A percentile compares a stretch with the other conserved stretches of the same genome.
phyloP scores from a whole-genome alignment of 2,329 filamentous ascomycete genomes.

The Trichophyton schoenleinii region DNA sequence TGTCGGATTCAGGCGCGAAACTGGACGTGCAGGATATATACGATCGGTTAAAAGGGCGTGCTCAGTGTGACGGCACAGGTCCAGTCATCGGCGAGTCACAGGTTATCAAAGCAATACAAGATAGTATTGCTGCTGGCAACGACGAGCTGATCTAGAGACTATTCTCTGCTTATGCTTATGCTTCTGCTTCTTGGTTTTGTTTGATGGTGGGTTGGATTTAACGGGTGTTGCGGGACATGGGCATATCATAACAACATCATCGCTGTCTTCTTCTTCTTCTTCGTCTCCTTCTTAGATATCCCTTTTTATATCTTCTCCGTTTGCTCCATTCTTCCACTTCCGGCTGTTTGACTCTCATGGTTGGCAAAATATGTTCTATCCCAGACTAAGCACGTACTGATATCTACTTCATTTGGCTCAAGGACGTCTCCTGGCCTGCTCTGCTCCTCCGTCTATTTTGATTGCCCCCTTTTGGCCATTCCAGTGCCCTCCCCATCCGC shows the following conservation, averaged over 20 bases:
- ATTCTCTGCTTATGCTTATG: not conserved
- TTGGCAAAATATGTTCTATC: not conserved
- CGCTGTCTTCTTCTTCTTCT: too few species aligned
- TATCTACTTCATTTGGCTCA: not conserved
- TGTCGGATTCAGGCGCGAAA: slow-evolving; percentile 60
- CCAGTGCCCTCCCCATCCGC: not conserved
- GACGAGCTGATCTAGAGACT: slow-evolving; percentile 53
- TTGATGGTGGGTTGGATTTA: slow-evolving; percentile 1
- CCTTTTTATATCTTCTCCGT: not conserved
- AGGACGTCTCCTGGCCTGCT: not conserved
- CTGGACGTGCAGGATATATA: slow-evolving; percentile 74
- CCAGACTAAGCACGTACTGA: not conserved
- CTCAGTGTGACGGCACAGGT: slow-evolving; percentile 74
- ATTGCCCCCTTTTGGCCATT: not conserved
- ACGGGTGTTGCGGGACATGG: slow-evolving; percentile 4
- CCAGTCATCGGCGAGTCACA: slow-evolving; percentile 74
- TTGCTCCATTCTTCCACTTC: not conserved
- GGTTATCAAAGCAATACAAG: slow-evolving; percentile 61
- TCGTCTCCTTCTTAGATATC: not conserved
- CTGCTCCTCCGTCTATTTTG: not conserved
- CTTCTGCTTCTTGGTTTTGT: not conserved
- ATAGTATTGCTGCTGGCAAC: slow-evolving; percentile 61
- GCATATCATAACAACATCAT: not conserved
- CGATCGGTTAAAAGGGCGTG: slow-evolving; percentile 59
- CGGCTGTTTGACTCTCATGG: not conserved